Evolutionary conservation across 768 basidiomycete species (phyloP), one percentile per base, ranked within the genome.

Genomic region (Lactarius psammicola): DNA sequence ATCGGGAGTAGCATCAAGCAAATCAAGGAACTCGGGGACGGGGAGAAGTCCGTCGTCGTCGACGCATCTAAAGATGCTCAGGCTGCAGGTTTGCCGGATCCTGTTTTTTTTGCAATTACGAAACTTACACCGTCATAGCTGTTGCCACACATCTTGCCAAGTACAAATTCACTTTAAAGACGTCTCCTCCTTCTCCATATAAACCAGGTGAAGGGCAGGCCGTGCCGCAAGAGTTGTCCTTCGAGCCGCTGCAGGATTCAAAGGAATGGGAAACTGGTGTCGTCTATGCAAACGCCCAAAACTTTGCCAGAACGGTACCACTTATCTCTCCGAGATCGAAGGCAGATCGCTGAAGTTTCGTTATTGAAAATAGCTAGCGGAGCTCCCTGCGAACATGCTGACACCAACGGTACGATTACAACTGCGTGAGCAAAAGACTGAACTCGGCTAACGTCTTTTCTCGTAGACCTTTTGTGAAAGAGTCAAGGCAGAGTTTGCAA

Each of bases 371-470:
- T 74, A 92, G 89, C 80, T 95, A 56, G 88, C 85, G 86, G 94
- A 95, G 76, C 77, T 90, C 6, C 94, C 94, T 59, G 92, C 85
- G 1, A 95, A 95, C 74, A 85, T 94, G 75, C 79, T 92, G 80
- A 94, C 92, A 2, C 93, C 92, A 10, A 92, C 91, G 17, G 88
- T 88, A 71, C 13, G 60, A 38, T 15, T 26, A 42, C 10, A n/a
- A 11, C 7, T 5, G n/a, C 40, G n/a, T 40, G 23, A 40, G 2
- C 28, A 13, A 6, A 23, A 40, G n/a, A n/a, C 55, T 62, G 55
- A 8, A 53, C 81, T 74, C 9, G 5, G 59, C 30, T 59, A 31
- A 26, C 31, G n/a, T 60, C 20, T 26, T 53, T 17, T 49, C 18
- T 56, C 49, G 7, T 70, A 91, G 88, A 76, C 75, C 20, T 95